Conservation (phyloP, 2,329 filamentous ascomycete species). For the Ascocoryne sarcoides region DNA sequence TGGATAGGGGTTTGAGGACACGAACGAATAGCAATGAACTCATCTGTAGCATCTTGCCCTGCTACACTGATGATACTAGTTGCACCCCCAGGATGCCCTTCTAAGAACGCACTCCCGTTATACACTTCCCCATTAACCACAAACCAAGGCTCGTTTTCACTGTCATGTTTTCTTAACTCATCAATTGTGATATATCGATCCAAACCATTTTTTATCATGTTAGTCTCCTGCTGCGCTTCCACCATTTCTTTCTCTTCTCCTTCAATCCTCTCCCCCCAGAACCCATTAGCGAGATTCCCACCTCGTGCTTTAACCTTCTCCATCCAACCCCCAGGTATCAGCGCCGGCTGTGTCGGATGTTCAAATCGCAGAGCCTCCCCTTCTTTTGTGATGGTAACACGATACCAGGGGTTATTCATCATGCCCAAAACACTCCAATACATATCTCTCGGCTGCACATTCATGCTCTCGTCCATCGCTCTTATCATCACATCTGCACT, state of each 20-base stretch:
- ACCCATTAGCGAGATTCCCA: conserved; percentile 70
- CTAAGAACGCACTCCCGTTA: conserved; percentile 71
- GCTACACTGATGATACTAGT: conserved; percentile 76
- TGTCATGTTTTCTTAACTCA: conserved; percentile 61
- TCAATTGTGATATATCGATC: conserved; percentile 57
- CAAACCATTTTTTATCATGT: conserved; percentile 65
- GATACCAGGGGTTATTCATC: conserved; percentile 98
- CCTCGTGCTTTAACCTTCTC: conserved; percentile 77
- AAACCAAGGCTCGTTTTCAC: conserved; percentile 68
- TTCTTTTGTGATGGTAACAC: conserved; percentile 67
- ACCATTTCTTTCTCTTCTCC: conserved; percentile 40
- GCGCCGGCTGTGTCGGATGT: conserved; percentile 75
- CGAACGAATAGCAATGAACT: conserved; percentile 87
- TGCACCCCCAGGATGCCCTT: conserved; percentile 78
- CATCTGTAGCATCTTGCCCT: conserved; percentile 74
- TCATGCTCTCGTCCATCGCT: conserved; percentile 85
- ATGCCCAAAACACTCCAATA: conserved; percentile 93
- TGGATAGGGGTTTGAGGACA: conserved; percentile 14
- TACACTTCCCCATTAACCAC: conserved; percentile 84
- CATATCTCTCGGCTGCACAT: conserved; percentile 82
- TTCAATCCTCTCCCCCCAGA: conserved; percentile 68
- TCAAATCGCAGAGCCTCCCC: conserved; percentile 63
- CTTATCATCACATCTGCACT: conserved; percentile 71
- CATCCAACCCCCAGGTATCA: conserved; percentile 85
- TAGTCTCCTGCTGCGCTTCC: conserved; percentile 55